phyloP scores from a whole-genome alignment of 176 grass and related monocot genomes.

The Eremochloa ophiuroides region DNA sequence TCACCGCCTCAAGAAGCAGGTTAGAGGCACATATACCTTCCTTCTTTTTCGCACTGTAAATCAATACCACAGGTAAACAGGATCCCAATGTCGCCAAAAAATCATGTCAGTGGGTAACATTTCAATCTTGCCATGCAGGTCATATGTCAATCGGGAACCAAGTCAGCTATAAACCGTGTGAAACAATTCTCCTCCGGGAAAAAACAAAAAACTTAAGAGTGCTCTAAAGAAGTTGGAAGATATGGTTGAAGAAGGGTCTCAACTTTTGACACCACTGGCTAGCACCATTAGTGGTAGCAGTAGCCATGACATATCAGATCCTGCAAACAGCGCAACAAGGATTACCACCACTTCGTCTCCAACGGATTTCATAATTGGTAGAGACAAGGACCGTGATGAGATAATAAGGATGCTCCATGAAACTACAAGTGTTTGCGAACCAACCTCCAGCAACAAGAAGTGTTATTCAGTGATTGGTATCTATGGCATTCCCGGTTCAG shows the following conservation, averaged over 20 bases:
- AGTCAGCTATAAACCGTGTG: neutral
- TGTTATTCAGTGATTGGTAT: constrained; percentile 34
- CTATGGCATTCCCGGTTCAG: constrained; percentile 23
- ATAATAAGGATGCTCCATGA: constrained; percentile 21
- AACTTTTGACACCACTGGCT: neutral
- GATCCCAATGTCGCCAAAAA: neutral
- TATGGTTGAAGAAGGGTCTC: neutral
- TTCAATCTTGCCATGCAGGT: neutral
- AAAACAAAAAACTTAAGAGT: neutral
- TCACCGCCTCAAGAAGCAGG: neutral
- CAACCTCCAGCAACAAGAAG: neutral
- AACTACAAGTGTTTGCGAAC: neutral
- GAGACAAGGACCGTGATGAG: neutral
- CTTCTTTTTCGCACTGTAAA: too few relatives aligned
- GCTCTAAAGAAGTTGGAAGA: neutral
- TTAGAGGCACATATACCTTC: too few relatives aligned
- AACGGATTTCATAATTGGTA: neutral
- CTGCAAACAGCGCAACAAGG: too few relatives aligned
- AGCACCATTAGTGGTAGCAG: neutral
- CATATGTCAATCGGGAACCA: neutral
- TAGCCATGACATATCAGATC: neutral
- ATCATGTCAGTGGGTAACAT: neutral
- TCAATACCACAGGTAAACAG: neutral
- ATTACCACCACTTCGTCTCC: neutral
- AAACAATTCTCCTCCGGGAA: neutral